These are phyloP conservation scores for Fomitopsis pinicola DNA, from an alignment of 1,284 basidiomycete genomes.

Conservation along the genomic window DNA sequence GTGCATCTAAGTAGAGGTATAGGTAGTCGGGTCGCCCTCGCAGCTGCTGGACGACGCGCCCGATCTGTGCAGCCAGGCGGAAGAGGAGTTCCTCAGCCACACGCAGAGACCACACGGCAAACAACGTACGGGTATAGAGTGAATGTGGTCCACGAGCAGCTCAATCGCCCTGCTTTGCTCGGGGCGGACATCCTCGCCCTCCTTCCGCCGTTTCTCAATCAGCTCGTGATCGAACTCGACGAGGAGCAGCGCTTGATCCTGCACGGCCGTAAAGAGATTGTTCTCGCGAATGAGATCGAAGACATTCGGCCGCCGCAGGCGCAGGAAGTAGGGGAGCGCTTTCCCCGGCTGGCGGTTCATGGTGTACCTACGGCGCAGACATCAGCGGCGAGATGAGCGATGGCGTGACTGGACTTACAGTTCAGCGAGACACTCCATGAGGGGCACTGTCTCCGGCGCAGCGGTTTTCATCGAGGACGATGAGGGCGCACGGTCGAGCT, in stretches of 20 bases:
- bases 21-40: constrained; percentile 76
- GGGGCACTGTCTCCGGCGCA: constrained; percentile 41
- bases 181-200: constrained; percentile 33
- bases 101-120: not conserved
- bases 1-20: constrained; percentile 90
- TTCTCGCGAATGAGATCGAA: constrained; percentile 94
- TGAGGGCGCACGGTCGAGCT: constrained; percentile 65
- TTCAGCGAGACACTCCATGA: constrained; percentile 93
- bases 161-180: constrained; percentile 71
- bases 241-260: constrained; percentile 88
- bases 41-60: constrained; percentile 86
- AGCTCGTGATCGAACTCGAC: constrained; percentile 95
- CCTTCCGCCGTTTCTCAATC: constrained; percentile 52
- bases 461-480: constrained; percentile 36
- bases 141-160: constrained; percentile 90
- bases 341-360: constrained; percentile 90
- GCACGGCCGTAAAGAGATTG: constrained; percentile 92
- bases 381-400: not conserved
- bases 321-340: constrained; percentile 87
- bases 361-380: constrained; percentile 55
- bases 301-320: constrained; percentile 83
- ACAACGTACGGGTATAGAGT: constrained; percentile 85
- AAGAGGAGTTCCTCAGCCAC: not conserved
- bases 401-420: constrained; percentile 46
- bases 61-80: constrained; percentile 49